Percentiles rank a stretch among this genome's conserved stretches.
Conservation (phyloP, 208 protist species). For the Sergeia podlipaevii region DNA sequence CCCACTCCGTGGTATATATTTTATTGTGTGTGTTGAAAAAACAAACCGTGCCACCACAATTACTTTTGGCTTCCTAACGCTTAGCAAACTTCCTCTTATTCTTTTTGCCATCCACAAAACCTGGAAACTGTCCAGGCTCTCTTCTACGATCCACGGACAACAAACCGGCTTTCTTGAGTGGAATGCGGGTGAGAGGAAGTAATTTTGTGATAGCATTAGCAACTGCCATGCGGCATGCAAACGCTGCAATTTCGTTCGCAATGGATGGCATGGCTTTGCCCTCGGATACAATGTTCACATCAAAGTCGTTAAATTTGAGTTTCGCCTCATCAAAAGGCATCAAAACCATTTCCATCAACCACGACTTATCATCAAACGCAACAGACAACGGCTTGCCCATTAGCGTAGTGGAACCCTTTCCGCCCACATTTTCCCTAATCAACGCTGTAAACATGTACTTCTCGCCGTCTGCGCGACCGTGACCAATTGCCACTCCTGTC, state of each 20-base stretch:
- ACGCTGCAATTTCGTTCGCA: constrained; percentile 81
- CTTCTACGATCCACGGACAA: constrained; percentile 81
- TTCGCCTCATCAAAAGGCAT: constrained; percentile 89
- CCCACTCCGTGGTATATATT: constrained; percentile 7
- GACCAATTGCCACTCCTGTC: constrained; percentile 79
- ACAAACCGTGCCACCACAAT: constrained; percentile 3
- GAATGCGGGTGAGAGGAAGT: constrained; percentile 79
- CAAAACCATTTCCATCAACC: constrained; percentile 89
- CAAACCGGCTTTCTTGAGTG: constrained; percentile 83
- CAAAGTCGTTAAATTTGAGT: constrained; percentile 82
- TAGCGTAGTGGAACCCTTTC: constrained; percentile 62
- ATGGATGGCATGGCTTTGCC: constrained; percentile 81
- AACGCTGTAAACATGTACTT: constrained; percentile 84
- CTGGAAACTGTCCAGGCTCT: constrained; percentile 81
- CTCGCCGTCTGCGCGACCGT: constrained; percentile 77
- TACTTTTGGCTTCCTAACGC: constrained; percentile 43
- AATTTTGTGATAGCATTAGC: constrained; percentile 84
- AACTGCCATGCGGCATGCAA: constrained; percentile 80
- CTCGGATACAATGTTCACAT: constrained; percentile 79
- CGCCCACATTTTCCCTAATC: constrained; percentile 75
- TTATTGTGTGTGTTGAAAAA: constrained; percentile 8
- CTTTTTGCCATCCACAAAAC: constrained; percentile 83
- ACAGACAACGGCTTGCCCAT: constrained; percentile 75
- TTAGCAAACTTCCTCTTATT: constrained; percentile 84
- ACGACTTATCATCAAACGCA: constrained; percentile 82